Evolutionary conservation across 768 basidiomycete species (phyloP).

Genomic region (Termitomyces sp.): DNA sequence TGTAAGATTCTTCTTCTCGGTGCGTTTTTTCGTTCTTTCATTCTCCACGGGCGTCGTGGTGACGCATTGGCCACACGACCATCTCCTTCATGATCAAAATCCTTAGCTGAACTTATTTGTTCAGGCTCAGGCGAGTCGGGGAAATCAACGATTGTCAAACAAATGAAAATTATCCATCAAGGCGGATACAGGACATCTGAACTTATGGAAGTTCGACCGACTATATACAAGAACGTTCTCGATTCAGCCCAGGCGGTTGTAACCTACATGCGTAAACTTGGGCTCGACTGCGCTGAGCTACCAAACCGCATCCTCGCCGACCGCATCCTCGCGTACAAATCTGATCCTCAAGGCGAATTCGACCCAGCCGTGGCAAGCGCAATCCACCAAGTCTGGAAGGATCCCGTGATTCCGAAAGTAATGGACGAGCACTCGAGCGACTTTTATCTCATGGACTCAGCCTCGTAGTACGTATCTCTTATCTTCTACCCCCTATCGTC

Average conservation of each 20-base stretch:
- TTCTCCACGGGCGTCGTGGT: no score
- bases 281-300: constrained; percentile 61
- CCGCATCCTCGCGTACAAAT: constrained; percentile 57
- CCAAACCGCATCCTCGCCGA: constrained; percentile 62
- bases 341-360: constrained; percentile 35
- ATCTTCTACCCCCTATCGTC: neutral
- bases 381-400: constrained; percentile 67
- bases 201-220: constrained; percentile 61
- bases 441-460: constrained; percentile 1
- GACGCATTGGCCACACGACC: neutral
- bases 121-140: constrained; percentile 95
- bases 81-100: neutral
- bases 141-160: constrained; percentile 93
- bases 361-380: constrained; percentile 66
- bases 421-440: constrained; percentile 6
- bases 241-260: constrained; percentile 82
- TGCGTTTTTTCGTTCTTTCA: constrained; percentile 31
- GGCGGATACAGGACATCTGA: constrained; percentile 74
- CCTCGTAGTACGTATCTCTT: constrained; percentile 54
- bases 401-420: constrained; percentile 48
- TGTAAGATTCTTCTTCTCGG: constrained; percentile 92
- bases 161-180: constrained; percentile 93
- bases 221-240: constrained; percentile 73
- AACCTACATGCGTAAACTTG: constrained; percentile 73
- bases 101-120: constrained; percentile 33